Evolutionary conservation across 495 filamentous ascomycete genomes (phyloP), one percentile per base, ranked within the genome.

Genomic region (Venustampulla echinocandica): DNA sequence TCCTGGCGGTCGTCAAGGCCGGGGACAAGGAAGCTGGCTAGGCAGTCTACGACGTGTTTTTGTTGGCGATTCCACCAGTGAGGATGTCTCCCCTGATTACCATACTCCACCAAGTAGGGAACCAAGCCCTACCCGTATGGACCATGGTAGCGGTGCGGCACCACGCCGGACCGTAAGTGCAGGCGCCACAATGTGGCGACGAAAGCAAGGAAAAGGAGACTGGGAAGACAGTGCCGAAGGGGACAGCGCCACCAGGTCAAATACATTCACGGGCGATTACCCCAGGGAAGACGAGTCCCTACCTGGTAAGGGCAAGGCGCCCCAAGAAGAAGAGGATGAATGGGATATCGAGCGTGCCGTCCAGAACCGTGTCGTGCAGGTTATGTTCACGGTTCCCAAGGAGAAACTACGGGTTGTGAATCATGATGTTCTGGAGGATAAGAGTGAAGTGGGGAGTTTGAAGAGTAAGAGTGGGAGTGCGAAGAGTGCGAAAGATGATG

Each of bases 351-450:
- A 96, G 61, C 75, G 75, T 35, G 87, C 86, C 4, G 83, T 84
- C 1, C 81, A 90, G 63, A 77, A 75, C 41, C 63, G 88, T 34
- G 74, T 86, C 13, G 90, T 97, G 49, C 90, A 97, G 66, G 77
- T 93, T 50, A 93, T 93, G 69, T 97, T 93, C 62, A 94, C 89
- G 1, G 86, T 94, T 46, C 90, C 90, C 38, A 84, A 79, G 61
- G 82, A 88, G 66, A 77, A 74, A 61, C 60, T 97, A 54, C 70
- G 90, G 40, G 87, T 97, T 10, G 89, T 95, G 7, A 97, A 97
- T 66, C 54, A 55, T 30, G 55, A 55, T 46, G 24, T 53, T 7
- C 39, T 22, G 15, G 56, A 56, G 1, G 47, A 48, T n/a, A 32
- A 18, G n/a, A 54, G 50, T 25, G 53, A 49, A 6, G 44, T 33